Percentiles rank a stretch among this genome's conserved stretches.
Evolutionary conservation across 2,329 filamentous ascomycete species (phyloP).

Genomic region (Podosphaera fusca): DNA sequence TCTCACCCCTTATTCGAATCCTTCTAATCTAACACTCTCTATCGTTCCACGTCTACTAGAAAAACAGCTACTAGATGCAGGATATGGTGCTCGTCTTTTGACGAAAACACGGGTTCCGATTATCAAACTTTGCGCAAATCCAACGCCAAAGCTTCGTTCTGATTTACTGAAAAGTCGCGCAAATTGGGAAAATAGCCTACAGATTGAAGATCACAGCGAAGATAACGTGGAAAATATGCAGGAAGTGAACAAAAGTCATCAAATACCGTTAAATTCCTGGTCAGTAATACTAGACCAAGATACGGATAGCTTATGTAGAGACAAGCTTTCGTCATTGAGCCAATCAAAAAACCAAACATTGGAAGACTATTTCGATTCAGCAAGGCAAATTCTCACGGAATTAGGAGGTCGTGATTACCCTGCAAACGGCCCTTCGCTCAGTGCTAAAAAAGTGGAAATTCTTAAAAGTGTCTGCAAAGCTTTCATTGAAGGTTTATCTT

Average conservation of each 20-base stretch:
- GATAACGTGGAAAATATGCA: too few relatives aligned
- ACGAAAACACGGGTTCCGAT: slow-evolving; percentile 66
- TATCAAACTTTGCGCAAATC: slow-evolving; percentile 61
- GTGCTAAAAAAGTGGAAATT: slow-evolving; percentile 21
- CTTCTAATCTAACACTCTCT: slow-evolving; percentile 30
- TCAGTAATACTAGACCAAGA: background rate
- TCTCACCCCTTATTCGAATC: slow-evolving; percentile 36
- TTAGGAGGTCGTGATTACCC: slow-evolving; percentile 14
- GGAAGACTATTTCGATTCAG: slow-evolving; percentile 13
- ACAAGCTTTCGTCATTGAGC: slow-evolving; percentile 8
- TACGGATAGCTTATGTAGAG: slow-evolving; percentile 1
- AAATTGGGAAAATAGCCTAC: slow-evolving; percentile 41
- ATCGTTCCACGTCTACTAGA: slow-evolving; percentile 54
- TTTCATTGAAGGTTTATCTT: slow-evolving; percentile 30
- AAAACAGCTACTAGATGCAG: slow-evolving; percentile 45
- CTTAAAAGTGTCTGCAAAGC: slow-evolving; percentile 28
- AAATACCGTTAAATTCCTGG: slow-evolving; percentile 11
- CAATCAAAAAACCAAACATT: slow-evolving; percentile 14
- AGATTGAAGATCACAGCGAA: too few relatives aligned
- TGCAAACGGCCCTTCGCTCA: slow-evolving; percentile 8
- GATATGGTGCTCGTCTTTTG: slow-evolving; percentile 54
- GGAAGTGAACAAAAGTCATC: too few relatives aligned
- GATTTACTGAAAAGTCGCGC: slow-evolving; percentile 40
- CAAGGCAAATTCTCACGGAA: slow-evolving; percentile 13
- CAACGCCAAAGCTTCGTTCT: slow-evolving; percentile 32